A percentile compares a stretch with the other conserved stretches of the same genome.
Conservation (phyloP, 2,329 filamentous ascomycete genomes). For the Coniella lustricola region DNA sequence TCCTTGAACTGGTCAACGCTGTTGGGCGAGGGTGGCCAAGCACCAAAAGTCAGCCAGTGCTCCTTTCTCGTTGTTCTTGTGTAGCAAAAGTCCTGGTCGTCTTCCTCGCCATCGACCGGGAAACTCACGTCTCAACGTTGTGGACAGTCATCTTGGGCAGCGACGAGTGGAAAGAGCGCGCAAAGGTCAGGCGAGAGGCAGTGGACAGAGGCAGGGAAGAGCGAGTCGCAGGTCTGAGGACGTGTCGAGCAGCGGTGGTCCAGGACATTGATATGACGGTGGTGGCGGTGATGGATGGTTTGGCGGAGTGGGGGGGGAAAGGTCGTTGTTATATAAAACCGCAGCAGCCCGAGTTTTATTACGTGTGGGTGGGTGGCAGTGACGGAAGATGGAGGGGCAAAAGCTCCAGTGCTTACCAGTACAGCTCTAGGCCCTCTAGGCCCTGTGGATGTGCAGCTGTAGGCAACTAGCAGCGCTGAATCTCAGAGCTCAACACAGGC, state of each 20-base stretch:
- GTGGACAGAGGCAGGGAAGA: conserved; percentile 11
- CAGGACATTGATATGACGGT: conserved; percentile 1
- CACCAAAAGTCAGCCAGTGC: background rate
- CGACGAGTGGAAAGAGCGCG: conserved; percentile 31
- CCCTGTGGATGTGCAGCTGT: too few species aligned
- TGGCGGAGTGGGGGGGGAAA: background rate
- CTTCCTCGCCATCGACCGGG: background rate
- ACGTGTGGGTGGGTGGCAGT: too few species aligned
- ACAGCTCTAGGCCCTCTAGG: background rate
- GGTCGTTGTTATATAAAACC: background rate
- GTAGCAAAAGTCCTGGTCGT: background rate
- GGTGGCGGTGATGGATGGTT: background rate
- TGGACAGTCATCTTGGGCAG: conserved; percentile 37
- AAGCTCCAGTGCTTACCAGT: background rate
- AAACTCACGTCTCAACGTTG: conserved; percentile 31
- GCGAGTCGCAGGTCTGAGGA: conserved; percentile 14
- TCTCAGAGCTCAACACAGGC: too few species aligned
- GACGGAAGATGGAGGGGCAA: too few species aligned
- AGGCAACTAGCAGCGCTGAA: too few species aligned
- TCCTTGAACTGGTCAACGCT: conserved; percentile 27
- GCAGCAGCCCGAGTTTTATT: background rate
- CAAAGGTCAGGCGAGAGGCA: conserved; percentile 18
- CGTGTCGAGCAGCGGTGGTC: conserved; percentile 13
- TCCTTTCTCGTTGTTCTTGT: too few species aligned
- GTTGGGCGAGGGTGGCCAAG: background rate